Conservation (phyloP, 495 filamentous ascomycete genomes). For the Xylaria flabelliformis region DNA sequence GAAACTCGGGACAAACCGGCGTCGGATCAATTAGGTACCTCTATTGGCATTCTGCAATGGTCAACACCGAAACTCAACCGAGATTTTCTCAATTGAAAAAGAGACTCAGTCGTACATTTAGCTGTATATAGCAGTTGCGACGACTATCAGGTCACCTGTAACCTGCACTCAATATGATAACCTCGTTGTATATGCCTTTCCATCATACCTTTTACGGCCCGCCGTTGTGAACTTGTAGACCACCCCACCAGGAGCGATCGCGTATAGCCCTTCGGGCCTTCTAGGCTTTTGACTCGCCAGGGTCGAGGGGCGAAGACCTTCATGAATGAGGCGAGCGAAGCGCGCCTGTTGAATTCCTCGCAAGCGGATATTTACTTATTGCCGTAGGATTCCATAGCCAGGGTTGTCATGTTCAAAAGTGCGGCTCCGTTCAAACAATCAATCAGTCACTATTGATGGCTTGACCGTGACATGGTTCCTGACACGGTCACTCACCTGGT, state of each 20-base stretch:
- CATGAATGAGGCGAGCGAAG: not conserved
- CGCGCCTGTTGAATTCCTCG: not conserved
- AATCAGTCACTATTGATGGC: not conserved
- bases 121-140: not conserved
- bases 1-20: conserved; percentile 19
- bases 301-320: not conserved
- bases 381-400: not conserved
- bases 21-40: not conserved
- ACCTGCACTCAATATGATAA: not conserved
- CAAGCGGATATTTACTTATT: conserved; percentile 1
- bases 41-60: not conserved
- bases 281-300: conserved; percentile 1
- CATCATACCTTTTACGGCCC: not conserved
- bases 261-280: conserved; percentile 20
- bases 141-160: not conserved
- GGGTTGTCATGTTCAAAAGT: not conserved
- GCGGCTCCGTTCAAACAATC: not conserved
- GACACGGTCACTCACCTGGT: not conserved
- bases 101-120: not conserved
- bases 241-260: not conserved
- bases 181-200: not conserved
- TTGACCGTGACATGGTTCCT: not conserved
- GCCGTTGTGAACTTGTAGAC: not conserved
- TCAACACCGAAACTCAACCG: not conserved
- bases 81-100: not conserved